Evolutionary conservation across 495 filamentous ascomycete genomes (phyloP).

Genomic region (Letharia lupina): DNA sequence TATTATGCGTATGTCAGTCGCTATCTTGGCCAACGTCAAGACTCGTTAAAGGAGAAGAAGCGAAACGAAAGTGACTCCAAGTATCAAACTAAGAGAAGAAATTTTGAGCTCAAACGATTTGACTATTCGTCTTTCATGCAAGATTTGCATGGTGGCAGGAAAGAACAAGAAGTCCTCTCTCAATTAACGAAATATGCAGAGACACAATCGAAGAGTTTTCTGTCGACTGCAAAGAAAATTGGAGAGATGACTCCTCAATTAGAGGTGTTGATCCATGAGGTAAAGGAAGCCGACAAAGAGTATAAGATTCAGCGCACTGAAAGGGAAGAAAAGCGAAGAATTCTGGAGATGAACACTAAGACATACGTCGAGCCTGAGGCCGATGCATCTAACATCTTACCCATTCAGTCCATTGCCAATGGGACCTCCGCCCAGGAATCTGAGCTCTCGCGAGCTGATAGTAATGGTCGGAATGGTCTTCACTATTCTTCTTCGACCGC

Average conservation of each 20-base stretch:
- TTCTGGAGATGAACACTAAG: conserved; percentile 81
- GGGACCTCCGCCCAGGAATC: conserved; percentile 44
- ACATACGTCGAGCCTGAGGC: conserved; percentile 69
- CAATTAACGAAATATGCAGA: conserved; percentile 93
- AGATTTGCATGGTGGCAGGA: conserved; percentile 91
- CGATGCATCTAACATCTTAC: conserved; percentile 26
- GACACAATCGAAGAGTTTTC: conserved; percentile 74
- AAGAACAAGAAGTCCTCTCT: conserved; percentile 94
- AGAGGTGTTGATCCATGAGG: conserved; percentile 83
- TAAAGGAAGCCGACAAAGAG: conserved; percentile 86
- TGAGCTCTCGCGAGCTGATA: conserved; percentile 63
- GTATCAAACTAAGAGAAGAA: conserved; percentile 86
- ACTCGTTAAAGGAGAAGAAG: conserved; percentile 96
- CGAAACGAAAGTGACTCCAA: conserved; percentile 89
- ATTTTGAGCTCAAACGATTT: conserved; percentile 93
- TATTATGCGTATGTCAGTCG: conserved; percentile 92
- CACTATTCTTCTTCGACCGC: conserved; percentile 37
- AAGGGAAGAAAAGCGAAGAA: conserved; percentile 82
- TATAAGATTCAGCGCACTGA: conserved; percentile 90
- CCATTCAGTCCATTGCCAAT: conserved; percentile 21
- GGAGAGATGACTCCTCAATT: conserved; percentile 83
- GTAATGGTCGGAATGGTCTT: conserved; percentile 50
- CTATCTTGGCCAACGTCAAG: conserved; percentile 90
- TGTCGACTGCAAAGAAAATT: conserved; percentile 75
- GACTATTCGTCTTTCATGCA: conserved; percentile 99